Percentiles rank a stretch among this genome's conserved stretches.
These are phyloP conservation scores for Setaria viridis DNA, from an alignment of 202 grass and related monocot species.

Conservation along the genomic window DNA sequence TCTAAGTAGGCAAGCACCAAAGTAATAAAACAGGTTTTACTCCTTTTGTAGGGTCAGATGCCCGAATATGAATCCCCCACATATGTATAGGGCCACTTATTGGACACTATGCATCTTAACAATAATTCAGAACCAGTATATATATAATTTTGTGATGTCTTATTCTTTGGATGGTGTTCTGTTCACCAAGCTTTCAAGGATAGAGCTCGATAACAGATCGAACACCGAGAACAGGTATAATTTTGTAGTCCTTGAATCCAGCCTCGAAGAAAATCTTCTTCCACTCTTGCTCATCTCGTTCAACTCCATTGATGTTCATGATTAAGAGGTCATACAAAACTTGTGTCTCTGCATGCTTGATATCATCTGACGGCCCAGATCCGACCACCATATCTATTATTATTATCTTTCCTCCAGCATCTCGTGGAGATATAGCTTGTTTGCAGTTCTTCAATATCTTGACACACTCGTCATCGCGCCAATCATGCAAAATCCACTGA, in stretches of 20 bases:
- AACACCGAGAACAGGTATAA: not conserved
- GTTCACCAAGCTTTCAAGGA: not conserved
- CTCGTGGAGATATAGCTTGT: not conserved
- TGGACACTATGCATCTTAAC: no score
- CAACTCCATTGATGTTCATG: not conserved
- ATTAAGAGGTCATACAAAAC: not conserved
- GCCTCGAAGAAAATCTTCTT: not conserved
- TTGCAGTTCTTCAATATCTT: slow-evolving; percentile 6
- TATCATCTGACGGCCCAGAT: not conserved
- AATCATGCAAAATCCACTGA: not conserved
- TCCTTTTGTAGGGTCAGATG: no score
- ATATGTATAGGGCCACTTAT: no score
- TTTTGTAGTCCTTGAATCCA: not conserved
- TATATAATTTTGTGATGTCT: no score
- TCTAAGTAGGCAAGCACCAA: no score
- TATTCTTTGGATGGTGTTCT: no score
- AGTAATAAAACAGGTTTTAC: no score
- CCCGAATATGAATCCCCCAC: no score
- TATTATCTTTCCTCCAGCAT: not conserved
- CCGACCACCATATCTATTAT: not conserved
- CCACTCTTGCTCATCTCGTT: slow-evolving; percentile 9
- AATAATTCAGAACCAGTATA: no score
- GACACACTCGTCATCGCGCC: not conserved
- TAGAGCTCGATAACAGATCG: slow-evolving; percentile 16
- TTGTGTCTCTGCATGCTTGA: not conserved